A percentile compares a stretch with the other conserved stretches of the same genome.
phyloP scores from a whole-genome alignment of 345 rosid genomes.

The Cardamine resedifolia region DNA sequence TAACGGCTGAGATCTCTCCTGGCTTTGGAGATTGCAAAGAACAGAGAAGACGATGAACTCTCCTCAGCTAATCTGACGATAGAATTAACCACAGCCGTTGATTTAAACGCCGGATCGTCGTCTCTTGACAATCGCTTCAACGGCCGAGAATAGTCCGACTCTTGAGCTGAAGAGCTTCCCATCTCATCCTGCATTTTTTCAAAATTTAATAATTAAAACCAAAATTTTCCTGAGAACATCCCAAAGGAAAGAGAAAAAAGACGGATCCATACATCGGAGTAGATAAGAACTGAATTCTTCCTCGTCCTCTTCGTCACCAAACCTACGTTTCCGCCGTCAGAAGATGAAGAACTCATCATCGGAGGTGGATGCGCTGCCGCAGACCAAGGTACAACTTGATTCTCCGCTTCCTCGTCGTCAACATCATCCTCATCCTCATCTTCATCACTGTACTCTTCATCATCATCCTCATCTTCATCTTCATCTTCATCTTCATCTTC shows the following conservation, averaged over 20 bases:
- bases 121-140: conserved; percentile 21
- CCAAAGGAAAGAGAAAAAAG: background rate
- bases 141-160: conserved; percentile 28
- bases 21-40: conserved; percentile 36
- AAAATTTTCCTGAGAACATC: conserved; percentile 8
- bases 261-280: conserved; percentile 52
- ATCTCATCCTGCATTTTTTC: conserved; percentile 52
- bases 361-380: conserved; percentile 44
- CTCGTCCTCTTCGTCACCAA: conserved; percentile 48
- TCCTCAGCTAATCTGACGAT: conserved; percentile 30
- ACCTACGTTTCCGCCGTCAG: conserved; percentile 21
- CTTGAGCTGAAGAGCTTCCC: conserved; percentile 52
- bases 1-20: conserved; percentile 46
- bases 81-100: conserved; percentile 44
- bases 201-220: background rate
- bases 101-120: conserved; percentile 38
- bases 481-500: conserved; percentile 27
- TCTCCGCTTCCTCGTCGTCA: conserved; percentile 47
- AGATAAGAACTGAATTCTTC: conserved; percentile 31
- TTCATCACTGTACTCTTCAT: conserved; percentile 27
- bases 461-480: conserved; percentile 36
- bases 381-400: conserved; percentile 61
- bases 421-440: conserved; percentile 38
- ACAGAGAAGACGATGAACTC: conserved; percentile 31
- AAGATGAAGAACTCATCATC: conserved; percentile 43